A percentile compares a stretch with the other conserved stretches of the same genome.
Evolutionary conservation across 2,329 filamentous ascomycete genomes (phyloP).

Genomic region (Chrysosporium keratinophilum): DNA sequence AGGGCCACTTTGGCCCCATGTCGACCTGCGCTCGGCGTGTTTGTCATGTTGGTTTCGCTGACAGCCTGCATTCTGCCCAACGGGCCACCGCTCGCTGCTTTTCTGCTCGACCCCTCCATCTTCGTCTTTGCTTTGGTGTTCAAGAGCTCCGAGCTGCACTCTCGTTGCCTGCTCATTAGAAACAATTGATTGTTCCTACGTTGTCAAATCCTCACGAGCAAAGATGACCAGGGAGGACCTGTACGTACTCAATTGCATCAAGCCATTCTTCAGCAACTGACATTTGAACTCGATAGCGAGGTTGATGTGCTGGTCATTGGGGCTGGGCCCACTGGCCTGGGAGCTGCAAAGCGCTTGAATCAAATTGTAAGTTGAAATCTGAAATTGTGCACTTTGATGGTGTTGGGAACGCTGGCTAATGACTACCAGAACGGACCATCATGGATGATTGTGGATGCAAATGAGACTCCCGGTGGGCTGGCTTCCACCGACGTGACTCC

Average conservation of each 20-base stretch:
- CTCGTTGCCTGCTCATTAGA: too few species aligned
- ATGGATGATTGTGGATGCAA: constrained; percentile 91
- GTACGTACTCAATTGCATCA: background rate
- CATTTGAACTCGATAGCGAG: constrained; percentile 47
- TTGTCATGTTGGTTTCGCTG: background rate
- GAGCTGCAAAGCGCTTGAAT: constrained; percentile 94
- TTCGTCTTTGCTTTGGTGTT: too few species aligned
- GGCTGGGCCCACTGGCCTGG: constrained; percentile 91
- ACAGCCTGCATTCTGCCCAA: too few species aligned
- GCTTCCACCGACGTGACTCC: constrained; percentile 90
- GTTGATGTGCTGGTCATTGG: constrained; percentile 98
- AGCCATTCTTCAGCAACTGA: background rate
- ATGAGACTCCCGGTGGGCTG: constrained; percentile 85
- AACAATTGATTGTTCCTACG: too few species aligned
- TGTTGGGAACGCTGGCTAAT: background rate
- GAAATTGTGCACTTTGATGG: constrained; percentile 11
- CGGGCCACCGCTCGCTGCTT: too few species aligned
- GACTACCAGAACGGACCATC: constrained; percentile 67
- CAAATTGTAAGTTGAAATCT: constrained; percentile 61
- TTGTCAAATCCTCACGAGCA: background rate
- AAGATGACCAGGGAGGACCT: constrained; percentile 2
- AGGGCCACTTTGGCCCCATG: too few species aligned
- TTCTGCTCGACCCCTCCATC: too few species aligned
- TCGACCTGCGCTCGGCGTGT: background rate
- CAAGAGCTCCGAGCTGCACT: too few species aligned